These are phyloP conservation scores for Boletus eberwhitei DNA, from an alignment of 768 basidiomycete genomes.

Conservation along the genomic window DNA sequence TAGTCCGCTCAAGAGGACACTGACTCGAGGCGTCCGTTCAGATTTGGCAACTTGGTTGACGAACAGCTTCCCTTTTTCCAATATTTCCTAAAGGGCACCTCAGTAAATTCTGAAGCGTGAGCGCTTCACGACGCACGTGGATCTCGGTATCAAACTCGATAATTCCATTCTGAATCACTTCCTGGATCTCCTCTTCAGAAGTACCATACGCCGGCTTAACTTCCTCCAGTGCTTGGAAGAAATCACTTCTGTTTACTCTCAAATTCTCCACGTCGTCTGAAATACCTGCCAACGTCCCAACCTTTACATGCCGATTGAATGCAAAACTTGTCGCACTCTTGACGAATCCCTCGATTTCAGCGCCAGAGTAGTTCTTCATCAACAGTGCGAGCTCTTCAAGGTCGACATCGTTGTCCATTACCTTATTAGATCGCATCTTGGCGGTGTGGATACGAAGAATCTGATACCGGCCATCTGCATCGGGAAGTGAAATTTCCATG, in stretches of 20 bases:
- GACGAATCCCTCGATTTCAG: slow-evolving; percentile 92
- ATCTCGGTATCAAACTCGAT: slow-evolving; percentile 77
- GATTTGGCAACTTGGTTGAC: slow-evolving; percentile 93
- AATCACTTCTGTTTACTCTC: slow-evolving; percentile 82
- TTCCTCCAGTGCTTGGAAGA: slow-evolving; percentile 87
- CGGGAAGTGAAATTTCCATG: slow-evolving; percentile 98
- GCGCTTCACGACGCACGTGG: slow-evolving; percentile 48
- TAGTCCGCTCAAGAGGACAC: slow-evolving; percentile 83
- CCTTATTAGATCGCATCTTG: slow-evolving; percentile 89
- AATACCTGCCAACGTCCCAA: slow-evolving; percentile 95
- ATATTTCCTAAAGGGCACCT: slow-evolving; percentile 57
- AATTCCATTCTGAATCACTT: slow-evolving; percentile 95
- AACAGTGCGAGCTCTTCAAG: slow-evolving; percentile 71
- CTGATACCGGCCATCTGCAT: slow-evolving; percentile 87
- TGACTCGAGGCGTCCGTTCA: slow-evolving; percentile 87
- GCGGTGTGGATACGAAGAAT: slow-evolving; percentile 93
- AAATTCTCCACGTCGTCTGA: slow-evolving; percentile 94
- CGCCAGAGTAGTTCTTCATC: slow-evolving; percentile 98
- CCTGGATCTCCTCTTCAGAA: slow-evolving; percentile 90
- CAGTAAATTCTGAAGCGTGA: slow-evolving; percentile 4
- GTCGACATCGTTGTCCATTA: slow-evolving; percentile 87
- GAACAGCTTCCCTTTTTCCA: slow-evolving; percentile 82
- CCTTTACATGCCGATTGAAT: slow-evolving; percentile 95
- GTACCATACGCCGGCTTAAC: slow-evolving; percentile 97
- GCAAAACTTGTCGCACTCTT: slow-evolving; percentile 99